These are phyloP conservation scores for Shiraia bambusicola DNA, from an alignment of 2,329 filamentous ascomycete species.

Conservation along the genomic window DNA sequence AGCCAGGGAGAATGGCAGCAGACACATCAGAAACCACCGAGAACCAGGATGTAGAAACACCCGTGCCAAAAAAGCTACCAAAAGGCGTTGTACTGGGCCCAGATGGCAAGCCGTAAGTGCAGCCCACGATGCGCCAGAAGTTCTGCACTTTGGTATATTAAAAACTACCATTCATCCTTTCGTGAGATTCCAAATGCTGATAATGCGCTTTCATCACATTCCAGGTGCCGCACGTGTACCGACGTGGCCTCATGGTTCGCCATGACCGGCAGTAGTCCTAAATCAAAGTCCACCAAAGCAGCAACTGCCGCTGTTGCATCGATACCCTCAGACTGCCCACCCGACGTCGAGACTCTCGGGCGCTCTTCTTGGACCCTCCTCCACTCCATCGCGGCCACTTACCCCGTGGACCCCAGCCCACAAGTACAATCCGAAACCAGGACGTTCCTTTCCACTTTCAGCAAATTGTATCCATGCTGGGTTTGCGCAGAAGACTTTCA, in stretches of 20 bases:
- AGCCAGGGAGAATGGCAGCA: constrained; percentile 22
- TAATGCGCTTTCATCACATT: too few species aligned
- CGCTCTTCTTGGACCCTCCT: constrained; percentile 91
- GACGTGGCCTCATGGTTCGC: constrained; percentile 61
- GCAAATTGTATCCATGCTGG: constrained; percentile 92
- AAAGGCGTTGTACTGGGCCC: constrained; percentile 75
- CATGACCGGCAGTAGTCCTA: constrained; percentile 53
- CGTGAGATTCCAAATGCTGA: constrained; percentile 3
- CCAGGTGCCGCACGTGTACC: constrained; percentile 71
- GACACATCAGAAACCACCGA: constrained; percentile 23
- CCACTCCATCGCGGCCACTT: constrained; percentile 85
- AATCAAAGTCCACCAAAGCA: constrained; percentile 32
- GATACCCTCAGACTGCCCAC: constrained; percentile 71
- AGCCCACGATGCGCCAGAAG: constrained; percentile 18
- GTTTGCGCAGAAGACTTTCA: constrained; percentile 91
- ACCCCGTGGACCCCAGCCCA: constrained; percentile 69
- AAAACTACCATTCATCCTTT: neutral
- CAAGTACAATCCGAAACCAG: constrained; percentile 74
- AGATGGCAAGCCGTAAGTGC: constrained; percentile 78
- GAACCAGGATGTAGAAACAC: constrained; percentile 30
- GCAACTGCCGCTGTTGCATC: constrained; percentile 32
- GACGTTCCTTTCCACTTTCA: constrained; percentile 77
- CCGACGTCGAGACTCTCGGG: constrained; percentile 84
- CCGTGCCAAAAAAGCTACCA: constrained; percentile 57
- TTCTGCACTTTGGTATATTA: neutral